Percentiles rank a stretch among this genome's conserved stretches.
Evolutionary conservation across 176 grass and related monocot species (phyloP).

Genomic region (Tillandsia fasciculata): DNA sequence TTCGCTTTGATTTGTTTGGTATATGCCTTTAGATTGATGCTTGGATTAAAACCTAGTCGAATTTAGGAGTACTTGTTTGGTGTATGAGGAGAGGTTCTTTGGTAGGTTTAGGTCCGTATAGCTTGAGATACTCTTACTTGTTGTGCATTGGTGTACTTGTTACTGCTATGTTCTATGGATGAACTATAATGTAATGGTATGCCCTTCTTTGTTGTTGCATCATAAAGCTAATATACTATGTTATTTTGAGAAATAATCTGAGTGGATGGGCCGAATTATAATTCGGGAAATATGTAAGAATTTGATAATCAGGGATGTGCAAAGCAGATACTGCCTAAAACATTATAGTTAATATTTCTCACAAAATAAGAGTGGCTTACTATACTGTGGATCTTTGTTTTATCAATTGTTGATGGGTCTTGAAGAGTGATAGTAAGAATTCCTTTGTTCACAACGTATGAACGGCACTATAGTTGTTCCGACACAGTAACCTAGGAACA

Average conservation of each 20-base stretch:
- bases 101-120: neutral
- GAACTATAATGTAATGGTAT: no score
- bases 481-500: no score
- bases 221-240: no score
- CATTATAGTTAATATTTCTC: no score
- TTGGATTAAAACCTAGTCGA: neutral
- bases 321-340: neutral
- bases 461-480: no score
- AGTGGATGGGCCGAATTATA: neutral
- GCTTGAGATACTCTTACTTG: neutral
- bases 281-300: neutral
- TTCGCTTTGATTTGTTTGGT: neutral
- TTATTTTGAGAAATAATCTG: neutral
- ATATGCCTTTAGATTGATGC: neutral
- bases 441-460: no score
- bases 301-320: conserved; percentile 7
- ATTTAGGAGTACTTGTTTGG: neutral
- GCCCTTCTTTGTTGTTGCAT: no score
- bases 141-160: neutral
- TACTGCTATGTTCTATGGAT: no score
- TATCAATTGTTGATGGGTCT: no score
- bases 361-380: no score
- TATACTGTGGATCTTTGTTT: no score
- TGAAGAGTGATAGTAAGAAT: no score
- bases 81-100: neutral